phyloP scores from a whole-genome alignment of 306 rosid species.

The Mucuna pruriens region DNA sequence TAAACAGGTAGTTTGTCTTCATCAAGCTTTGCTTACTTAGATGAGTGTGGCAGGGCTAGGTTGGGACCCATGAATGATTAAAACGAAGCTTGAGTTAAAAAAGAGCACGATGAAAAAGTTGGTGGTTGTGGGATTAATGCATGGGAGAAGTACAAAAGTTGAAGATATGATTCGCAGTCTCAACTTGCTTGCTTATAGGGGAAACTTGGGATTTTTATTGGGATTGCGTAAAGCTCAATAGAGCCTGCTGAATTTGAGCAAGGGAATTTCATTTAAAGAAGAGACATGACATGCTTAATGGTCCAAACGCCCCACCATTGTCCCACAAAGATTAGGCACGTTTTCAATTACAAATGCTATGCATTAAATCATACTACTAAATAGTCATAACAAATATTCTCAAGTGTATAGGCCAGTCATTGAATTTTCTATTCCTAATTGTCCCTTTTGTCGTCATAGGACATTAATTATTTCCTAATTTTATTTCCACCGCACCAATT shows the following conservation, averaged over 20 bases:
- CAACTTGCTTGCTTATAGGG: constrained; percentile 51
- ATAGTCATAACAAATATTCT: neutral
- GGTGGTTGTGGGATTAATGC: constrained; percentile 23
- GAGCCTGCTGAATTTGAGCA: constrained; percentile 28
- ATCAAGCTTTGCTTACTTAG: constrained; percentile 16
- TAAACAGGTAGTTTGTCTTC: constrained; percentile 28
- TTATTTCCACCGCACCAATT: neutral
- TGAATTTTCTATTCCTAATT: neutral
- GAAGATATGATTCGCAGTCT: constrained; percentile 49
- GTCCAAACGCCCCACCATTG: constrained; percentile 45
- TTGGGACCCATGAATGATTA: constrained; percentile 38
- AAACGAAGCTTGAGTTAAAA: constrained; percentile 35
- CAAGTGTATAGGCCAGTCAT: neutral
- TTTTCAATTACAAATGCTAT: constrained; percentile 40
- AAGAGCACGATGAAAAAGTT: constrained; percentile 25
- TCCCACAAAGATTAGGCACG: constrained; percentile 49
- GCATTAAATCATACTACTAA: constrained; percentile 32
- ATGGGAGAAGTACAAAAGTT: constrained; percentile 38
- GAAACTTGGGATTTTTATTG: constrained; percentile 52
- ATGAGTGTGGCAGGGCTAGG: neutral
- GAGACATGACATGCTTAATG: constrained; percentile 39
- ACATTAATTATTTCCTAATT: neutral
- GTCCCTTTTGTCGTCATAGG: neutral
- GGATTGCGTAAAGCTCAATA: constrained; percentile 68
- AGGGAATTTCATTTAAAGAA: constrained; percentile 33